Evolutionary conservation across 257 asterid species (phyloP).

Genomic region (Salvia miltiorrhiza): DNA sequence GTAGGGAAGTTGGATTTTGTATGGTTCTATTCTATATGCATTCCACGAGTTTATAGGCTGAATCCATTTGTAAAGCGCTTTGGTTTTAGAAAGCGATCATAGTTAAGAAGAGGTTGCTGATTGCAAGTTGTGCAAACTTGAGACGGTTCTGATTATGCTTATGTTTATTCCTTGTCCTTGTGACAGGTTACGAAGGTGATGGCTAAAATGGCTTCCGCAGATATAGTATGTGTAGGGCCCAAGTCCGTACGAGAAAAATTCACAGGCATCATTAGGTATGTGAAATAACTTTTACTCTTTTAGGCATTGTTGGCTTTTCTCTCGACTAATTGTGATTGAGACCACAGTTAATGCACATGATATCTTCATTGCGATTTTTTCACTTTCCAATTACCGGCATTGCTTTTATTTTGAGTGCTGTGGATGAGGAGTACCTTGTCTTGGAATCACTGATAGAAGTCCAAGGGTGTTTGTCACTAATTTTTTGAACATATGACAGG

Average conservation of each 20-base stretch:
- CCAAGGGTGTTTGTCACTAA: no score
- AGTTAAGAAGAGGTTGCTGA: background rate
- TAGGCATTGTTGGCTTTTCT: background rate
- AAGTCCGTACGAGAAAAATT: constrained; percentile 81
- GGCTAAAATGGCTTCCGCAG: constrained; percentile 85
- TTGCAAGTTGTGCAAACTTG: background rate
- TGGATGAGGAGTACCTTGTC: background rate
- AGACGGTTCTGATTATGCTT: background rate
- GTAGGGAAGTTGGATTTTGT: no score
- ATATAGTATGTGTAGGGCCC: constrained; percentile 83
- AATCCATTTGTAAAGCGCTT: background rate
- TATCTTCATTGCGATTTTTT: background rate
- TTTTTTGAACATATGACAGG: constrained; percentile 48
- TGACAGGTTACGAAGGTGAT: constrained; percentile 87
- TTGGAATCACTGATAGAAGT: no score
- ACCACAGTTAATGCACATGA: no score
- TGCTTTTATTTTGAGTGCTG: background rate
- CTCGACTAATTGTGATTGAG: background rate
- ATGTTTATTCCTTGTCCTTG: background rate
- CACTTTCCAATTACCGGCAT: background rate
- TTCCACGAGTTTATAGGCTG: background rate
- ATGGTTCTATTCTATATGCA: background rate
- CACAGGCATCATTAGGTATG: constrained; percentile 79
- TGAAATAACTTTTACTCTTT: background rate
- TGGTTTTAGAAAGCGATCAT: background rate